A percentile compares a stretch with the other conserved stretches of the same genome.
Conservation (phyloP, 148 eudicot species). For the Polygonum maritimum region DNA sequence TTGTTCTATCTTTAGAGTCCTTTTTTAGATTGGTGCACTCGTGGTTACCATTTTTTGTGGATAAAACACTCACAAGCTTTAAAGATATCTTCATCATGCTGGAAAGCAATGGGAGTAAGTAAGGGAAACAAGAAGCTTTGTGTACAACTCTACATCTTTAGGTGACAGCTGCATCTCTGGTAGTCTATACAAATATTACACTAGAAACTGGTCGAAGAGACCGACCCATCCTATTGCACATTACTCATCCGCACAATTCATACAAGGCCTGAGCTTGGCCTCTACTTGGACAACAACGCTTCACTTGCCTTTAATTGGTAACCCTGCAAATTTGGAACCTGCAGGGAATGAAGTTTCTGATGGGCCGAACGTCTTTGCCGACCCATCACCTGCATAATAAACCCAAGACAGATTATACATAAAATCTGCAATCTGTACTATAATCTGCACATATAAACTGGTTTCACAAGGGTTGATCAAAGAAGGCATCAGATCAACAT, state of each 20-base stretch:
- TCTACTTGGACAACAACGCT: neutral
- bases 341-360: neutral
- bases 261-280: neutral
- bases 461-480: too few species aligned
- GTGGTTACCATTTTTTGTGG: too few species aligned
- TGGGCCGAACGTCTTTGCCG: neutral
- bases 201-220: neutral
- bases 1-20: too few species aligned
- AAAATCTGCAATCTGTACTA: neutral
- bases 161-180: neutral
- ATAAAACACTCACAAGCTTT: too few species aligned
- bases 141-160: too few species aligned
- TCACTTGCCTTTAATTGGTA: neutral
- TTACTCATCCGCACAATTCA: too few species aligned
- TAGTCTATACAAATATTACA: neutral
- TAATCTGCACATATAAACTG: neutral
- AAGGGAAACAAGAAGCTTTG: too few species aligned
- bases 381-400: neutral
- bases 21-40: too few species aligned
- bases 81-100: too few species aligned
- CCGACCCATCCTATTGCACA: neutral
- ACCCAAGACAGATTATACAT: neutral
- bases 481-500: too few species aligned
- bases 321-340: neutral
- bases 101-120: too few species aligned